Base-by-base conservation (phyloP, 768 basidiomycete species). In the Hysterangium stoloniferum region DNA sequence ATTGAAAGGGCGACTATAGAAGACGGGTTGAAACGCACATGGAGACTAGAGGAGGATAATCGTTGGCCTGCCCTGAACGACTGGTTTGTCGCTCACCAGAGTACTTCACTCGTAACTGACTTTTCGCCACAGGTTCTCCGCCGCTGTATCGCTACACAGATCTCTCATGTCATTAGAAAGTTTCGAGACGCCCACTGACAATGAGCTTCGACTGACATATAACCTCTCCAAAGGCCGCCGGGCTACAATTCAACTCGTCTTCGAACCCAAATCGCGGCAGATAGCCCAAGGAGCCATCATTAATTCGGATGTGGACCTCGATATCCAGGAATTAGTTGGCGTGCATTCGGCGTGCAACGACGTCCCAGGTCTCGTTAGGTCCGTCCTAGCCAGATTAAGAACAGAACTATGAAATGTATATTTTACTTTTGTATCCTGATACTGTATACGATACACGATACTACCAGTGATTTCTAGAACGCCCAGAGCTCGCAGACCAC, bases 171-270 rank as follows among this genome's bases (percentile, higher is more conserved):
- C 75, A 37, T 74, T 92, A 55, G 68, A 76, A 48, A 76, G 79
- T 8, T 77, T 76, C 4, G 71, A 77, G 25, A 68, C 75, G 1
- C 73, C 72, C 24, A 80, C 87, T 1, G 86, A 88, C 52, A 88
- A 90, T 64, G 86, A 90, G 61, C 70, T 91, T 24, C 76, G 78
- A 25, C 70, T 93, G 37, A 77, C 76, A 7, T 93, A 92, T 63
- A 61, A 61, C n/a, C 57, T 60, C 7, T 58, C 61, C 12, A 60
- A 44, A 6, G 46, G 67, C 2, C 65, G 59, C 11, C 65, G 64
- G 9, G 56, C 86, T 6, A 72, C 69, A 0, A 72, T 89, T 49
- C 73, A 68, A 0, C 66, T 88, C 0, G 71, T 86, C 33, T 89
- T 86, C 55, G 72, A 78, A 19, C 82, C 86, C 4, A 83, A 84